These are phyloP conservation scores for Aspergillus sp. DNA, from an alignment of 2,329 filamentous ascomycete genomes.

Conservation along the genomic window DNA sequence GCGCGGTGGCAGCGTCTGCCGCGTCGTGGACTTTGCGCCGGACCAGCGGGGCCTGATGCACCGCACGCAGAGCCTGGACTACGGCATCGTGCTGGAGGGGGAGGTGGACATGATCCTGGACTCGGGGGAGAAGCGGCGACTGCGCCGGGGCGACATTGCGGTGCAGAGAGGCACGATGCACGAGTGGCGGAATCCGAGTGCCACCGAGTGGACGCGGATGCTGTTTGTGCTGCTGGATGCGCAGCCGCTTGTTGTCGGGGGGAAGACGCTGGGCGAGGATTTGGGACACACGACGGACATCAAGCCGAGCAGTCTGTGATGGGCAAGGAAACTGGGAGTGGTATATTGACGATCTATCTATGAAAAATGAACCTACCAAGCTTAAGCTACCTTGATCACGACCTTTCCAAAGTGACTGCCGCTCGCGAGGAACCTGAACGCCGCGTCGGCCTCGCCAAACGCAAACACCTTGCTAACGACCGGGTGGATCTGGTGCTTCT, in stretches of 20 bases:
- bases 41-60: conserved; percentile 49
- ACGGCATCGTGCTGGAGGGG: conserved; percentile 56
- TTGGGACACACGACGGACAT: conserved; percentile 12
- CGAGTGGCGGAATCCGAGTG: conserved; percentile 51
- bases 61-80: conserved; percentile 55
- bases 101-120: conserved; percentile 53
- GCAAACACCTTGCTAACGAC: conserved; percentile 57
- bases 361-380: not conserved
- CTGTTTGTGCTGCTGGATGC: conserved; percentile 35
- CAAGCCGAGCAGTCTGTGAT: not conserved
- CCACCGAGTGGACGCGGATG: conserved; percentile 50
- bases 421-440: conserved; percentile 53
- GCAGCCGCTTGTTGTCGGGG: conserved; percentile 21
- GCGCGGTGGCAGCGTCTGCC: conserved; percentile 42
- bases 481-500: conserved; percentile 32
- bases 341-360: not conserved
- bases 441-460: conserved; percentile 52
- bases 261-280: conserved; percentile 25
- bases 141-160: conserved; percentile 54
- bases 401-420: conserved; percentile 58
- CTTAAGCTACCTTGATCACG: conserved; percentile 46
- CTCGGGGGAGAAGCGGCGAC: conserved; percentile 47
- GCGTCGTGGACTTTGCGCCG: conserved; percentile 51
- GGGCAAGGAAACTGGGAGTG: not conserved
- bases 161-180: conserved; percentile 59